phyloP scores from a whole-genome alignment of 768 basidiomycete species.

The Holtermannia corniformis region DNA sequence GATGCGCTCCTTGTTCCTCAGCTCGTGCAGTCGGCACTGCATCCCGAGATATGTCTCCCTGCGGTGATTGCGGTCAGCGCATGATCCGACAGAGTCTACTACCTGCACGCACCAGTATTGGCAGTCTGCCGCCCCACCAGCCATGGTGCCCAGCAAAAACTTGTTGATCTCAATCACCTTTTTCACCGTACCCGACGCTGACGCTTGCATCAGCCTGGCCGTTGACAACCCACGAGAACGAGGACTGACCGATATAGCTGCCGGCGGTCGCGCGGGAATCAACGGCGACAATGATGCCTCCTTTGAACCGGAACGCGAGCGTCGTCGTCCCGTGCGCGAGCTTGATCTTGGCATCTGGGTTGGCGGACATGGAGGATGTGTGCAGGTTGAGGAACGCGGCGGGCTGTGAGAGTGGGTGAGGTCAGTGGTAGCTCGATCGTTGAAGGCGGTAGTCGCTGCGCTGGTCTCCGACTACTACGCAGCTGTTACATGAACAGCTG shows the following conservation, averaged over 20 bases:
- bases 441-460: neutral
- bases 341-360: conserved; percentile 91
- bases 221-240: no score
- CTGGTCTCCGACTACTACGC: no score
- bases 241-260: conserved; percentile 73
- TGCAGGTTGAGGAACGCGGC: conserved; percentile 81
- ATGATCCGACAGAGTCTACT: neutral
- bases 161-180: conserved; percentile 99
- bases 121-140: conserved; percentile 83
- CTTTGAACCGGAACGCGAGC: conserved; percentile 89
- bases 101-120: conserved; percentile 37
- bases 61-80: conserved; percentile 26
- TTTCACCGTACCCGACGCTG: conserved; percentile 94
- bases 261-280: conserved; percentile 96
- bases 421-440: neutral
- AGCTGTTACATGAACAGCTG: neutral
- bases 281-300: conserved; percentile 98
- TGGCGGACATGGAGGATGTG: conserved; percentile 81
- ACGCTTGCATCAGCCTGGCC: neutral
- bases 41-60: conserved; percentile 99
- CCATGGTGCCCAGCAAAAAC: conserved; percentile 98
- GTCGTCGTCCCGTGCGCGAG: conserved; percentile 98
- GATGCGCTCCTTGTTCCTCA: conserved; percentile 89
- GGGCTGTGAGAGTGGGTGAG: conserved; percentile 50
- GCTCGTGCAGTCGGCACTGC: conserved; percentile 91